Conservation (phyloP, 129 eudicot species). For the carrot (Daucus carota) region DNA sequence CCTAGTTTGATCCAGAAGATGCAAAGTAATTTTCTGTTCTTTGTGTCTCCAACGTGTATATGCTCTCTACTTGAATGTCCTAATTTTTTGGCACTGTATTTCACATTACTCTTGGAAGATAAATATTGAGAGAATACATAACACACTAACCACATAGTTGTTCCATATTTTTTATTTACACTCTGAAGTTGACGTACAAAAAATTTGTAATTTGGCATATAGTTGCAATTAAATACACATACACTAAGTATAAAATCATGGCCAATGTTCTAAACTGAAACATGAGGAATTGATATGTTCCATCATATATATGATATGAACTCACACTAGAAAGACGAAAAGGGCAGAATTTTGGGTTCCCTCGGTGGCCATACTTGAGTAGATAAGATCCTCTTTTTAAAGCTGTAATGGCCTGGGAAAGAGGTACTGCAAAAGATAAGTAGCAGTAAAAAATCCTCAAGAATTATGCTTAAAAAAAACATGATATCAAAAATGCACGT, state of each 20-base stretch:
- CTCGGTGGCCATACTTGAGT: constrained; percentile 55
- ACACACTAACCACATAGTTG: neutral
- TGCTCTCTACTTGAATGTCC: neutral
- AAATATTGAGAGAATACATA: neutral
- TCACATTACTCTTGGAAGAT: neutral
- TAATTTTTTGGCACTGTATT: neutral
- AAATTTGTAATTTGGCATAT: neutral
- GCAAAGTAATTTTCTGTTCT: neutral
- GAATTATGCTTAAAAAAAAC: neutral
- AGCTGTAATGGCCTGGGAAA: constrained; percentile 40
- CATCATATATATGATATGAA: neutral
- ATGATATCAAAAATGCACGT: neutral
- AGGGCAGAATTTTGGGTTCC: constrained; percentile 57
- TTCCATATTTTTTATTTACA: neutral
- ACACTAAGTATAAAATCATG: neutral
- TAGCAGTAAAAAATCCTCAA: neutral
- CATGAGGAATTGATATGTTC: neutral
- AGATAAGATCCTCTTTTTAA: constrained; percentile 43
- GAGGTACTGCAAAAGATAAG: neutral
- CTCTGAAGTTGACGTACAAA: neutral
- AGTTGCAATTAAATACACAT: neutral
- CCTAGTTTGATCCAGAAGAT: neutral
- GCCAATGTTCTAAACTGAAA: neutral
- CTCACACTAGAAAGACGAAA: constrained; percentile 46
- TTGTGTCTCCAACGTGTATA: neutral